Evolutionary conservation across 1,284 basidiomycete genomes (phyloP).

Genomic region (Cerioporus squamosus): DNA sequence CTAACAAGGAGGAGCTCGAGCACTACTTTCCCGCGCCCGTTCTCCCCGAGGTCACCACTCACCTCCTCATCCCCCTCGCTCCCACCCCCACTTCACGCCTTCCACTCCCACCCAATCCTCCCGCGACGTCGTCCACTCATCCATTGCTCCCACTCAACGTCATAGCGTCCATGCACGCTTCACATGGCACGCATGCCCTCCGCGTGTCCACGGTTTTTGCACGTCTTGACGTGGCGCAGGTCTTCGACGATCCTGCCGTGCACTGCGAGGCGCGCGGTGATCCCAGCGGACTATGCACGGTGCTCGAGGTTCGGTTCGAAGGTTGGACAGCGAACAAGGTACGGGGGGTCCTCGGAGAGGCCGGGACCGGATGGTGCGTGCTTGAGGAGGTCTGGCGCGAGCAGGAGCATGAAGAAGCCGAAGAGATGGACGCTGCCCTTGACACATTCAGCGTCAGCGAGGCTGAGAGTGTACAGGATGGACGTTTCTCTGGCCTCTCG

Average conservation of each 20-base stretch:
- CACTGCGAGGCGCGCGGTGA: slow-evolving; percentile 62
- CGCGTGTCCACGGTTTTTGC: slow-evolving; percentile 72
- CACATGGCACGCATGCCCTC: slow-evolving; percentile 58
- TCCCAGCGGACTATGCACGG: slow-evolving; percentile 50
- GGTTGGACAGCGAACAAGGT: slow-evolving; percentile 72
- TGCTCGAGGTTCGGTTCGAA: slow-evolving; percentile 67
- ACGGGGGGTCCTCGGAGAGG: slow-evolving; percentile 66
- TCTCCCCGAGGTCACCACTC: slow-evolving; percentile 56
- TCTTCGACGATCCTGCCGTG: slow-evolving; percentile 63
- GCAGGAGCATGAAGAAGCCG: slow-evolving; percentile 38
- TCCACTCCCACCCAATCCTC: slow-evolving; percentile 51
- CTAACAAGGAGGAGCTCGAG: slow-evolving; percentile 50
- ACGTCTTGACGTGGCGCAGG: slow-evolving; percentile 64
- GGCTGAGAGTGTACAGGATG: slow-evolving; percentile 15
- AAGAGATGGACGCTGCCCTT: slow-evolving; percentile 35
- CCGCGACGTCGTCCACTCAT: slow-evolving; percentile 31
- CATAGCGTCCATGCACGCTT: slow-evolving; percentile 53
- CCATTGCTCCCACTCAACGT: slow-evolving; percentile 60
- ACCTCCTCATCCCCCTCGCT: slow-evolving; percentile 73
- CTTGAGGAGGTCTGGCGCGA: slow-evolving; percentile 57
- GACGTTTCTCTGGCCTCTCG: slow-evolving; percentile 22
- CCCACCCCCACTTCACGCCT: slow-evolving; percentile 67
- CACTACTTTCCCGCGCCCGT: slow-evolving; percentile 58
- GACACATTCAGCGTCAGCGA: slow-evolving; percentile 30
- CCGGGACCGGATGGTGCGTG: slow-evolving; percentile 71